Evolutionary conservation across 1,284 basidiomycete genomes (phyloP), one percentile per base, ranked within the genome.

Genomic region (Puccinia sorghi): DNA sequence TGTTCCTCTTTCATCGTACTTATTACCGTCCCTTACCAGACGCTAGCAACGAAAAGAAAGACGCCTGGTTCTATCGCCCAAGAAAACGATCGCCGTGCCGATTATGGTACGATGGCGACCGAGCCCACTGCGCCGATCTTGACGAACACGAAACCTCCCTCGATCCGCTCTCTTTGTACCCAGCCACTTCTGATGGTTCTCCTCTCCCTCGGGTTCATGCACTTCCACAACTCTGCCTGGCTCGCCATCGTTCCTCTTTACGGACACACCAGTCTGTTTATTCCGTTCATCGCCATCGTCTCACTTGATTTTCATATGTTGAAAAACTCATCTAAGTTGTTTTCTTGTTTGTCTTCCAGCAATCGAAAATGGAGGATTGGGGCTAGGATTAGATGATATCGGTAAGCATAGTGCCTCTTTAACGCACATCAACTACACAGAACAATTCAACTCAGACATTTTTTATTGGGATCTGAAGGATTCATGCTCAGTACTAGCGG

Each of bases 211-310:
- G 43, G 32, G 3, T 17, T 69, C 39, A 69, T 69, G 48, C 63
- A 77, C 39, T 67, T 77, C 39, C 63, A 69, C n/a, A 77, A 77
- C 48, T 46, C 25, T 67, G 74, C 74, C n/a, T 57, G 63, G 64
- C 32, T n/a, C 27, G 74, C 64, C 20, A 46, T 59, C 22, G 56
- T 77, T 4, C 74, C 74, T 20, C 25, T 77, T 1, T 77, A 69
- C 43, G 52, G 43, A 25, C 69, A 77, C 56, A 77, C 74, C 43
- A 67, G 74, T 77, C 39, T n/a, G 74, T 46, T 48, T 1, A 6
- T 22, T 25, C 67, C 32, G 17, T 77, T 17, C 17, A 22, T 57
- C 17, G 52, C 11, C 9, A 25, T 43, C 50, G 6, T 9, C 37
- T 22, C 5, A 22, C 9, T 20, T 69, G 22, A 8, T 66, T 52